These are phyloP conservation scores for Lepidium aucheri DNA, from an alignment of 345 rosid genomes.

Conservation along the genomic window DNA sequence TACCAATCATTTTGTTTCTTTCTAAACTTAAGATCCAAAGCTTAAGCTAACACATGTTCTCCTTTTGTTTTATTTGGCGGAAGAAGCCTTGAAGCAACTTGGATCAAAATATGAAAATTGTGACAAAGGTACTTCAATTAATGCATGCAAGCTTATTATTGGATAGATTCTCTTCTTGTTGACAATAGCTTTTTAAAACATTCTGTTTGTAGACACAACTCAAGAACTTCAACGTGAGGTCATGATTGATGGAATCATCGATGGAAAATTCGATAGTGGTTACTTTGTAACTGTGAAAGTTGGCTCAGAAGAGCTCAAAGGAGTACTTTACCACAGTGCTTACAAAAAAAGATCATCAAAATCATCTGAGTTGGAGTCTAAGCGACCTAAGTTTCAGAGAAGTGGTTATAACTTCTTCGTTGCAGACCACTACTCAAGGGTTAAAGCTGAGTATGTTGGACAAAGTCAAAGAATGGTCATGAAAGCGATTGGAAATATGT, in stretches of 20 bases:
- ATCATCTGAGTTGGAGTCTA: background rate
- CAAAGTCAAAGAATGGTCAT: background rate
- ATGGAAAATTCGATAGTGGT: slow-evolving; percentile 63
- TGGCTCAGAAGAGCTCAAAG: slow-evolving; percentile 51
- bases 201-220: background rate
- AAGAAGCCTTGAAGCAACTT: background rate
- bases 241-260: slow-evolving; percentile 50
- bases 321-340: slow-evolving; percentile 55
- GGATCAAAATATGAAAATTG: background rate
- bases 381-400: slow-evolving; percentile 4
- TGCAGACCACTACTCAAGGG: background rate
- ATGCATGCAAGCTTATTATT: background rate
- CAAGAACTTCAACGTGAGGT: slow-evolving; percentile 32
- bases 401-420: slow-evolving; percentile 11
- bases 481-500: background rate
- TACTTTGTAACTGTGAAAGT: slow-evolving; percentile 52
- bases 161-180: background rate
- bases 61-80: background rate
- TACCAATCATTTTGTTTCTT: background rate
- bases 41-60: background rate
- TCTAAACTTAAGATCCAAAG: background rate
- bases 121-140: background rate
- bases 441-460: background rate
- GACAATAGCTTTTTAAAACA: background rate
- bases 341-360: background rate